These are phyloP conservation scores for Turritis glabra DNA, from an alignment of 345 rosid species.

Conservation along the genomic window DNA sequence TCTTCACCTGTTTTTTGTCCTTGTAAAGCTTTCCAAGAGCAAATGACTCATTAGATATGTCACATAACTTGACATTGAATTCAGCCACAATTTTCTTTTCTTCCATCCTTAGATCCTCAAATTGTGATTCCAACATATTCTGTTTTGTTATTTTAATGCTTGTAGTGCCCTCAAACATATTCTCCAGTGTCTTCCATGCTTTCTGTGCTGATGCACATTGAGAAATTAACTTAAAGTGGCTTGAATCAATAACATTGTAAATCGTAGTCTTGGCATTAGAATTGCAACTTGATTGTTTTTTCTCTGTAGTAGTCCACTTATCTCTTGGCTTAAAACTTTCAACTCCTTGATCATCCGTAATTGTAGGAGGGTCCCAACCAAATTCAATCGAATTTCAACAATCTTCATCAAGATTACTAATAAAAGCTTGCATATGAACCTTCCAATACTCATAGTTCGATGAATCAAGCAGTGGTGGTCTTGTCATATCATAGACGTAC, in stretches of 20 bases:
- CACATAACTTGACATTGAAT: background rate
- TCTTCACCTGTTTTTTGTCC: background rate
- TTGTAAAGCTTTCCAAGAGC: background rate
- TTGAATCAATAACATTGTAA: too few relatives aligned
- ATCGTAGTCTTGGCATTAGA: background rate
- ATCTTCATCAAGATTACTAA: background rate
- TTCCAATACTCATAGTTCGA: background rate
- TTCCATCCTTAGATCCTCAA: background rate
- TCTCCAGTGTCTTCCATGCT: background rate
- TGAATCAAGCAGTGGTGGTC: background rate
- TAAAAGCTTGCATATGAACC: background rate
- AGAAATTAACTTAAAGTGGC: background rate
- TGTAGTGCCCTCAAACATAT: background rate
- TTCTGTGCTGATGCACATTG: background rate
- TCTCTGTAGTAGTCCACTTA: background rate
- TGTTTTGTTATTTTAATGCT: background rate
- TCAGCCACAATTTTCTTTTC: background rate
- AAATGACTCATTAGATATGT: background rate
- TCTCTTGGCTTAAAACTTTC: background rate
- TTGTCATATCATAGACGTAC: background rate
- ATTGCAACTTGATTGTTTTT: background rate
- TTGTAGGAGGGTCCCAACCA: background rate
- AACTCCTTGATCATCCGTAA: background rate
- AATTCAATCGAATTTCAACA: background rate
- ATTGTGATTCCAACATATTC: background rate